These are phyloP conservation scores for Plantago major DNA, from an alignment of 257 asterid species.

Conservation along the genomic window DNA sequence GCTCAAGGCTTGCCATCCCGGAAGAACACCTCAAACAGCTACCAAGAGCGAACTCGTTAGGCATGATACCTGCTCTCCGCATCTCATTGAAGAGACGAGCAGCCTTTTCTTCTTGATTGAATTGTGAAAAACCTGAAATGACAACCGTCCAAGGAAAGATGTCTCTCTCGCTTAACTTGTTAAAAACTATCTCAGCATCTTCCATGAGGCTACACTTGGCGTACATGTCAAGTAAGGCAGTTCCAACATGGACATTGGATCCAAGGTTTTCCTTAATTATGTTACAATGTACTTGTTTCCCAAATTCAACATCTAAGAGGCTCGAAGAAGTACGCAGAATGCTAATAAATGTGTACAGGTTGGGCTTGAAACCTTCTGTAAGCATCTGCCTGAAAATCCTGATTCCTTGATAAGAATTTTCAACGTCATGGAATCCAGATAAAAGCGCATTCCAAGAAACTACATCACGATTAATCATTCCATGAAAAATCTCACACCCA, in stretches of 20 bases:
- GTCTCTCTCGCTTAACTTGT: conserved; percentile 48
- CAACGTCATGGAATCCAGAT: conserved; percentile 61
- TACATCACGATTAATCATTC: conserved; percentile 46
- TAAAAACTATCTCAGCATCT: conserved; percentile 49
- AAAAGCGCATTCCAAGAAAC: conserved; percentile 78
- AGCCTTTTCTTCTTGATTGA: conserved; percentile 67
- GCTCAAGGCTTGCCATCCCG: conserved; percentile 54
- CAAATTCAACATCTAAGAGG: conserved; percentile 38
- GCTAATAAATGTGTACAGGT: conserved; percentile 65
- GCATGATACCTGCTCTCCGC: conserved; percentile 55
- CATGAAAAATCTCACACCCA: conserved; percentile 45
- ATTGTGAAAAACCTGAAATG: conserved; percentile 56
- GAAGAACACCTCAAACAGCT: conserved; percentile 69
- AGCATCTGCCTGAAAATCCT: conserved; percentile 53
- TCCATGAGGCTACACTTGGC: conserved; percentile 56
- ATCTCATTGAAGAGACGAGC: conserved; percentile 52
- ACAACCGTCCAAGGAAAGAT: conserved; percentile 63
- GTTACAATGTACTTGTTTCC: conserved; percentile 74
- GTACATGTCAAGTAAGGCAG: conserved; percentile 73
- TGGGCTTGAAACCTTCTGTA: conserved; percentile 57
- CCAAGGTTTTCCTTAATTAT: conserved; percentile 40
- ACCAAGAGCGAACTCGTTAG: conserved; percentile 69
- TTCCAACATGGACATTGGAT: conserved; percentile 44
- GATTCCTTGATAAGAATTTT: conserved; percentile 50
- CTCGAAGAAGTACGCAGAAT: conserved; percentile 59